Percentiles rank a stretch among this genome's conserved stretches.
phyloP scores from a whole-genome alignment of 345 rosid species.

The Eucalyptus leucophloia region DNA sequence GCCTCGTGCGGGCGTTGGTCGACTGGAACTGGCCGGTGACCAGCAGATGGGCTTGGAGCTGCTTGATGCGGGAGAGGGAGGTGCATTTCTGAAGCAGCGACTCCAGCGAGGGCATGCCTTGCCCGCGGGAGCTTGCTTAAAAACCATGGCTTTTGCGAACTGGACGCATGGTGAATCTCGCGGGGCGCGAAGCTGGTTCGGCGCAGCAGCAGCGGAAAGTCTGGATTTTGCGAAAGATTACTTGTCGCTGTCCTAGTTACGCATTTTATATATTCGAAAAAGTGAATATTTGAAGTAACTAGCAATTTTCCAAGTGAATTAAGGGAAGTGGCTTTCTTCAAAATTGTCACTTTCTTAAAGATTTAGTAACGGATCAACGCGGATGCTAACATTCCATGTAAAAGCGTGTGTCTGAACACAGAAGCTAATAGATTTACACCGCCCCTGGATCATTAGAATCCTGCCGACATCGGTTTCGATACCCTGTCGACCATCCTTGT shows the following conservation, averaged over 20 bases:
- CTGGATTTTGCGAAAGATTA: background rate
- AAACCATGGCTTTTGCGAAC: background rate
- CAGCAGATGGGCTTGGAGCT: conserved; percentile 58
- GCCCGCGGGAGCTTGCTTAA: background rate
- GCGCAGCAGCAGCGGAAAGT: background rate
- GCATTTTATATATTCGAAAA: background rate
- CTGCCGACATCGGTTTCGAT: background rate
- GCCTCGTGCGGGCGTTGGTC: conserved; percentile 46
- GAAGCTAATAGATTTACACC: background rate
- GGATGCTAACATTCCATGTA: background rate
- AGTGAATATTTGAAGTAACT: background rate
- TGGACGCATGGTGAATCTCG: background rate
- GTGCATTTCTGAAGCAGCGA: conserved; percentile 27
- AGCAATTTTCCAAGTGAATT: background rate
- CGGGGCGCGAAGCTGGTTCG: background rate
- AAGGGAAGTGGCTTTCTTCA: background rate
- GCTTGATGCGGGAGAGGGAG: conserved; percentile 36
- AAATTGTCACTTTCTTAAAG: background rate
- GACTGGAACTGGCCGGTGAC: conserved; percentile 38
- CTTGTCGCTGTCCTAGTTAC: background rate
- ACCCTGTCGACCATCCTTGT: background rate
- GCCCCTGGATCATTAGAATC: background rate
- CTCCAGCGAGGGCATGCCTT: background rate
- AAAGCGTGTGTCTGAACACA: background rate
- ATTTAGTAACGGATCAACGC: background rate